These are phyloP conservation scores for Pisolithus marmoratus DNA, from an alignment of 768 basidiomycete species.

Conservation along the genomic window DNA sequence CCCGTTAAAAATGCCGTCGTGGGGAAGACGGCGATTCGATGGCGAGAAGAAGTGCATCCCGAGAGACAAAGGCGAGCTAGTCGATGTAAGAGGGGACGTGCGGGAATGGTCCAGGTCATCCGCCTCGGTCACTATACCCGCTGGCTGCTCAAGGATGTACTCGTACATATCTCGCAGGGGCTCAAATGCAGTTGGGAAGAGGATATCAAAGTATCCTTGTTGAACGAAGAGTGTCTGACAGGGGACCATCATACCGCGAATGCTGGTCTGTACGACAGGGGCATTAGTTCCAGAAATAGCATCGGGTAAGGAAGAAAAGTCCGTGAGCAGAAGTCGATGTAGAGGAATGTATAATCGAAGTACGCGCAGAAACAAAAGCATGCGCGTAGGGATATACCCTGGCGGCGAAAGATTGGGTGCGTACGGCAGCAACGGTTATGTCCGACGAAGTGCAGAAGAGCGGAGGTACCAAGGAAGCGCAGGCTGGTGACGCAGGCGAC, in stretches of 20 bases:
- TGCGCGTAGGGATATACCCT: constrained; percentile 91
- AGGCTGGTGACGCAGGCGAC: constrained; percentile 49
- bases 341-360: constrained; percentile 82
- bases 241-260: constrained; percentile 78
- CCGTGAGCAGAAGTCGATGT: constrained; percentile 90
- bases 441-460: constrained; percentile 51
- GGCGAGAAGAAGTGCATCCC: constrained; percentile 69
- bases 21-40: constrained; percentile 45
- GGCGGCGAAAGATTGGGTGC: constrained; percentile 82
- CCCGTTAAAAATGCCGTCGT: constrained; percentile 71
- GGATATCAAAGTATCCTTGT: constrained; percentile 97
- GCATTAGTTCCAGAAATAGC: constrained; percentile 61
- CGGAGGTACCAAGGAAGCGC: constrained; percentile 52
- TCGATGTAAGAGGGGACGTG: constrained; percentile 47
- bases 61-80: constrained; percentile 43
- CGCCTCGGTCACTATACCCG: constrained; percentile 16
- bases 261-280: constrained; percentile 94
- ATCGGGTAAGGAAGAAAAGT: constrained; percentile 87
- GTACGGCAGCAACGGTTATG: constrained; percentile 75
- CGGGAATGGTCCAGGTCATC: constrained; percentile 29
- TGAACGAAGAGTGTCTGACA: constrained; percentile 87
- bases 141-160: constrained; percentile 62
- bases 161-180: constrained; percentile 89
- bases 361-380: constrained; percentile 76
- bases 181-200: constrained; percentile 93